Conservation (phyloP, 495 filamentous ascomycete species). For the Diplogelasinospora grovesii region DNA sequence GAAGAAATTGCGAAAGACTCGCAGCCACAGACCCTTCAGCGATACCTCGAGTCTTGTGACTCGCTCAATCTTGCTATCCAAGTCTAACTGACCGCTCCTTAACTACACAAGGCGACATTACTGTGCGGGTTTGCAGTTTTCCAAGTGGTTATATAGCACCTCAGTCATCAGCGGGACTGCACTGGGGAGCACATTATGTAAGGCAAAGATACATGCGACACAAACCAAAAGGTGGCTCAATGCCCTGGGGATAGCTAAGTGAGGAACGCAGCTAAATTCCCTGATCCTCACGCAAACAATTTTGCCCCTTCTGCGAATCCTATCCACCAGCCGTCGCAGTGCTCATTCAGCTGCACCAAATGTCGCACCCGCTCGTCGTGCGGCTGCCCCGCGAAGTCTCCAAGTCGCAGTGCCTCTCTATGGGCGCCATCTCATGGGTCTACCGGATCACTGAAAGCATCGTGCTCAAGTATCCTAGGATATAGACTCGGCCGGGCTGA, state of each 20-base stretch:
- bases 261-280: neutral
- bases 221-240: no score
- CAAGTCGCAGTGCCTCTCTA: neutral
- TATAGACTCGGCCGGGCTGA: no score
- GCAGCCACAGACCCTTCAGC: conserved; percentile 17
- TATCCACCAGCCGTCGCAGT: no score
- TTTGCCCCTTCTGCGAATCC: neutral
- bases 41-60: conserved; percentile 30
- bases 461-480: neutral
- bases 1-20: conserved; percentile 13
- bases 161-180: no score
- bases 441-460: neutral
- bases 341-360: no score
- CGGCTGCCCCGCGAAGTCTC: neutral
- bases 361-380: no score
- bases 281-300: neutral
- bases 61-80: conserved; percentile 22
- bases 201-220: no score
- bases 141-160: no score
- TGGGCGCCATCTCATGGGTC: neutral
- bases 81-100: conserved; percentile 24
- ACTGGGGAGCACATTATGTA: no score
- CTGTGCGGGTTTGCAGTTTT: no score
- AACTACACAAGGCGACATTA: conserved; percentile 26
- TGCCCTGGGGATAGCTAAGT: no score